Evolutionary conservation across 139 green algal genomes (phyloP).

Genomic region (Trebouxia sp.): DNA sequence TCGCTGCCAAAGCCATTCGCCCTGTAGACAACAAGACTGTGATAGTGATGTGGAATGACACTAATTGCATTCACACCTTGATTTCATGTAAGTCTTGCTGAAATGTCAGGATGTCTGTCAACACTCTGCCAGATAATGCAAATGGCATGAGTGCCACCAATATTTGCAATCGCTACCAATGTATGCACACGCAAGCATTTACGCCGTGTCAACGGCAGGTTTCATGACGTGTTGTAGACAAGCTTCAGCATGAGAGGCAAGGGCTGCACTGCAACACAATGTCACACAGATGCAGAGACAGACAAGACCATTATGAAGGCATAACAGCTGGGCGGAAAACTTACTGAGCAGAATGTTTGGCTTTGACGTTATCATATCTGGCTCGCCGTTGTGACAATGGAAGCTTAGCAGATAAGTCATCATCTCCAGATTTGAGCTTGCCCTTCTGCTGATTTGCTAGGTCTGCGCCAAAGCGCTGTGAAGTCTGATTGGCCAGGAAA

Average conservation of each 20-base stretch:
- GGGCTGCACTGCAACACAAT: too few species aligned
- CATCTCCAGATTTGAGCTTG: conserved; percentile 61
- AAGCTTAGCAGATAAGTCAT: conserved; percentile 61
- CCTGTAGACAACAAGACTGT: background rate
- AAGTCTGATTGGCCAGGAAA: conserved; percentile 57
- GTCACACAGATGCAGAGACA: too few species aligned
- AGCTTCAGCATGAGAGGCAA: too few species aligned
- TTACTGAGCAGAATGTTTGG: conserved; percentile 25
- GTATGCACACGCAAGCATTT: too few species aligned
- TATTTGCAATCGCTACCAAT: too few species aligned
- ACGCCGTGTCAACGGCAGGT: too few species aligned
- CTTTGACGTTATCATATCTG: conserved; percentile 65
- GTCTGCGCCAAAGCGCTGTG: conserved; percentile 73
- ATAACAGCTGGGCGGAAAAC: background rate
- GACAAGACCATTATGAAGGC: too few species aligned
- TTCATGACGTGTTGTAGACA: too few species aligned
- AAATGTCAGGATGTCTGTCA: too few species aligned
- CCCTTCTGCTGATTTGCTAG: conserved; percentile 40
- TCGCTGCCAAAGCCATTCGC: background rate
- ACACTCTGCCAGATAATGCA: too few species aligned
- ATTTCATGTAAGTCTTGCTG: background rate
- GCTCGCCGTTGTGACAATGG: conserved; percentile 76
- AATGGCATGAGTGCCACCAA: too few species aligned
- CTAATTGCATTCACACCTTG: background rate
- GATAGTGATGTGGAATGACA: background rate